A percentile compares a stretch with the other conserved stretches of the same genome.
Conservation (phyloP, 768 basidiomycete genomes). For the Mycena vulgaris region DNA sequence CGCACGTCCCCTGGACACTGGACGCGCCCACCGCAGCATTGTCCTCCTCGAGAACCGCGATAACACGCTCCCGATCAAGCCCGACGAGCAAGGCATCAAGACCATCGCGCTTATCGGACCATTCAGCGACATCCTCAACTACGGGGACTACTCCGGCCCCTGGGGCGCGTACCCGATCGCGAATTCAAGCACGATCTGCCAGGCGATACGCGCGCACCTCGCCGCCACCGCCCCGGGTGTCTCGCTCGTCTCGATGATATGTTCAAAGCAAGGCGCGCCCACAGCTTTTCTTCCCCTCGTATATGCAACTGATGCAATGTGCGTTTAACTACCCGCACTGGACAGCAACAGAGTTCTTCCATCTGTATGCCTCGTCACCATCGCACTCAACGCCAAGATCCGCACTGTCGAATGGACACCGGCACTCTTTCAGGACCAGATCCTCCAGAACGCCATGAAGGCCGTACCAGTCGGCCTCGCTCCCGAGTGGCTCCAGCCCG, state of each 20-base stretch:
- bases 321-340: too few species aligned
- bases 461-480: too few species aligned
- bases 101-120: conserved; percentile 45
- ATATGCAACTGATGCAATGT: too few species aligned
- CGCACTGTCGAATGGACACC: too few species aligned
- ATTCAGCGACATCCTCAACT: conserved; percentile 44
- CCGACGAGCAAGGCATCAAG: conserved; percentile 33
- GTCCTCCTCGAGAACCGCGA: conserved; percentile 45
- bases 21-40: conserved; percentile 43
- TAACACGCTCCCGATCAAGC: conserved; percentile 41
- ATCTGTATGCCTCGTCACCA: too few species aligned
- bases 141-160: conserved; percentile 44
- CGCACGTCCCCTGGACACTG: conserved; percentile 42
- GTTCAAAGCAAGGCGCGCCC: too few species aligned
- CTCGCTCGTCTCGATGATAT: conserved; percentile 41
- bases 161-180: conserved; percentile 42
- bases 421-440: too few species aligned
- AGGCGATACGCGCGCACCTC: conserved; percentile 38
- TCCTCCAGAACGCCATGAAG: too few species aligned
- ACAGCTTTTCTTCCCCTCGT: too few species aligned
- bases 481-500: too few species aligned
- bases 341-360: too few species aligned
- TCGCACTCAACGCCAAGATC: too few species aligned
- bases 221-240: conserved; percentile 23
- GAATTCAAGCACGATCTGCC: conserved; percentile 40